Conservation (phyloP, 441 rosid genomes). For the Adansonia rubrostipa region DNA sequence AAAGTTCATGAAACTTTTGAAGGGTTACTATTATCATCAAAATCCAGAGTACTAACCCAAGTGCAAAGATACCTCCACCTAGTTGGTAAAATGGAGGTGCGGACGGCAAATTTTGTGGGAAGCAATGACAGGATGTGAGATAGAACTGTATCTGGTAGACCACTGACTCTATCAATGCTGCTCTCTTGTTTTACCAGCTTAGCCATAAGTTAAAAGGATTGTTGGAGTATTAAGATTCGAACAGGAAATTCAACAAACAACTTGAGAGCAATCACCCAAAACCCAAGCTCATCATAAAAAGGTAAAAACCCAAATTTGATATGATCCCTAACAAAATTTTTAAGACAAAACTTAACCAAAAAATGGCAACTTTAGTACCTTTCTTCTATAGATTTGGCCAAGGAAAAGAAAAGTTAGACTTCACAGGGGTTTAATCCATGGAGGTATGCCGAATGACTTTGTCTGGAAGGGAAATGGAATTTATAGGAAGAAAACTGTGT, state of each 20-base stretch:
- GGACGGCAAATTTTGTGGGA: not conserved
- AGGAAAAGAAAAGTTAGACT: no score
- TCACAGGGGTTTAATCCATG: no score
- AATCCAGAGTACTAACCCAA: not conserved
- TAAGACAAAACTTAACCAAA: no score
- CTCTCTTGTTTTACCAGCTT: not conserved
- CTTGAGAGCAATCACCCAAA: not conserved
- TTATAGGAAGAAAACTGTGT: no score
- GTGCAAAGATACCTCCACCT: not conserved
- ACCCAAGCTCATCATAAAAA: not conserved
- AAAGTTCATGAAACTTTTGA: not conserved
- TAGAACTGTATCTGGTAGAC: not conserved
- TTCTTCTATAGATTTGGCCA: no score
- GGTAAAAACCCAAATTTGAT: no score
- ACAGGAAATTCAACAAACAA: not conserved
- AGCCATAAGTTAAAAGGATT: not conserved
- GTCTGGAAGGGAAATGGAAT: no score
- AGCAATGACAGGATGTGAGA: not conserved
- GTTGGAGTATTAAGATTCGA: not conserved
- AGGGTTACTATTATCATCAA: not conserved
- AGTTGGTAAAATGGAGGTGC: not conserved
- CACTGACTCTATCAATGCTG: constrained; percentile 7
- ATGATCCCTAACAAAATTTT: no score
- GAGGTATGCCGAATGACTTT: no score
- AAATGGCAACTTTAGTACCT: no score